A percentile compares a stretch with the other conserved stretches of the same genome.
phyloP scores from a whole-genome alignment of 1,284 basidiomycete genomes.

The Puccinia coronata region DNA sequence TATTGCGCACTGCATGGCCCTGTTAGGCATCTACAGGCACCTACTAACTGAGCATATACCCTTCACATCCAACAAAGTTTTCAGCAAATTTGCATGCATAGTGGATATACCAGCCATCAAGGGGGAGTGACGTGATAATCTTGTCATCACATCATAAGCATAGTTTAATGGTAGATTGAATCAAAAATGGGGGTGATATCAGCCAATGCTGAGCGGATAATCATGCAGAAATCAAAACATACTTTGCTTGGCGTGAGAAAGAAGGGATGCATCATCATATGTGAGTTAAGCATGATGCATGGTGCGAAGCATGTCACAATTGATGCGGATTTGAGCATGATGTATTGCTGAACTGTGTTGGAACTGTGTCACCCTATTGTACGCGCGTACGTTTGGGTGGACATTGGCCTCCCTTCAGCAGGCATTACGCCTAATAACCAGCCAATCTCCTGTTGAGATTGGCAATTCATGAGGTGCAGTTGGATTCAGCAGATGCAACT shows the following conservation, averaged over 20 bases:
- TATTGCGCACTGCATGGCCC: neutral
- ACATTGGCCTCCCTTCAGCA: too few relatives aligned
- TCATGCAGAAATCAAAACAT: too few relatives aligned
- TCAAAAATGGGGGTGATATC: neutral
- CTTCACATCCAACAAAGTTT: neutral
- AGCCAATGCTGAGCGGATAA: neutral
- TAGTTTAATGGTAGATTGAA: too few relatives aligned
- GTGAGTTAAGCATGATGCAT: neutral
- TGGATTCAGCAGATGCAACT: neutral
- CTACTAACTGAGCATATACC: too few relatives aligned
- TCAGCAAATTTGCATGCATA: neutral
- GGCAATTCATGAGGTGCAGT: too few relatives aligned
- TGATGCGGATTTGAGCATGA: too few relatives aligned
- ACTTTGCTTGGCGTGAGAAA: too few relatives aligned
- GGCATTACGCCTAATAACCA: too few relatives aligned
- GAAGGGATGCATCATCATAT: too few relatives aligned
- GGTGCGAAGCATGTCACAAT: neutral
- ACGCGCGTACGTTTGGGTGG: too few relatives aligned
- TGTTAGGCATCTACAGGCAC: neutral
- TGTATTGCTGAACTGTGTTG: too few relatives aligned
- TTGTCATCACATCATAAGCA: neutral
- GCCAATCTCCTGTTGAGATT: neutral
- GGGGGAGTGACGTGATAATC: neutral
- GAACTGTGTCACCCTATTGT: too few relatives aligned
- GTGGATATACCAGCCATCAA: neutral